Evolutionary conservation across 495 filamentous ascomycete species (phyloP).

Genomic region (Trichoderma parareesei): DNA sequence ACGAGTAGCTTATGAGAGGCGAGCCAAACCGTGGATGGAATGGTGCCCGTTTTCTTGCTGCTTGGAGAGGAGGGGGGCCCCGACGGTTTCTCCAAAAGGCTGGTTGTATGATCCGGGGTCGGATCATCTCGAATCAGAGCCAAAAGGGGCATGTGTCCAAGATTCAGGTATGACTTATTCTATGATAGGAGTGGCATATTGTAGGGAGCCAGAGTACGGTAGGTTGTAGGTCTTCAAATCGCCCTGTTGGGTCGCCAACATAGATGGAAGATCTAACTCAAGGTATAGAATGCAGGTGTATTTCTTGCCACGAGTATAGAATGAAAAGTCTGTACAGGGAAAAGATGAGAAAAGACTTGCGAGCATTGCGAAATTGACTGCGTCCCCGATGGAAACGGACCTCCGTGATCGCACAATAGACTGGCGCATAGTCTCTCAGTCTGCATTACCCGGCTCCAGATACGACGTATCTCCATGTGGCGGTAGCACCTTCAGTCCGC

Average conservation of each 20-base stretch:
- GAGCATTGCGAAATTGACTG: not conserved
- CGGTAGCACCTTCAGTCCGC: not conserved
- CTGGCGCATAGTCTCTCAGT: no score
- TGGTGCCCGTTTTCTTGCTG: not conserved
- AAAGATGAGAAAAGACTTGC: not conserved
- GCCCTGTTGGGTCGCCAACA: no score
- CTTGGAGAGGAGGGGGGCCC: not conserved
- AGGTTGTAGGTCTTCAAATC: no score
- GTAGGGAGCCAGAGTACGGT: no score
- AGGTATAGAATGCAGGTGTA: no score
- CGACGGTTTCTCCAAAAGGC: not conserved
- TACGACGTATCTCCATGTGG: not conserved
- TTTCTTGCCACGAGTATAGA: no score
- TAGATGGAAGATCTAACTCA: no score
- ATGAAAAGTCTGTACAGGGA: not conserved
- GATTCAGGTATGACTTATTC: no score
- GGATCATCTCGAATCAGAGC: not conserved
- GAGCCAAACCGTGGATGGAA: not conserved
- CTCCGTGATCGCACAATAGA: no score
- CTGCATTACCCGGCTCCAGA: not conserved
- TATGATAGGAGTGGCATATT: no score
- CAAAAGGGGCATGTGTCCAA: not conserved
- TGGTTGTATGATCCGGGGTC: conserved; percentile 6
- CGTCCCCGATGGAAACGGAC: not conserved
- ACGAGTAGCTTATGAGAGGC: not conserved